Percentiles rank a stretch among this genome's conserved stretches.
Evolutionary conservation across 441 rosid species (phyloP).

Genomic region (Populus hybrid): DNA sequence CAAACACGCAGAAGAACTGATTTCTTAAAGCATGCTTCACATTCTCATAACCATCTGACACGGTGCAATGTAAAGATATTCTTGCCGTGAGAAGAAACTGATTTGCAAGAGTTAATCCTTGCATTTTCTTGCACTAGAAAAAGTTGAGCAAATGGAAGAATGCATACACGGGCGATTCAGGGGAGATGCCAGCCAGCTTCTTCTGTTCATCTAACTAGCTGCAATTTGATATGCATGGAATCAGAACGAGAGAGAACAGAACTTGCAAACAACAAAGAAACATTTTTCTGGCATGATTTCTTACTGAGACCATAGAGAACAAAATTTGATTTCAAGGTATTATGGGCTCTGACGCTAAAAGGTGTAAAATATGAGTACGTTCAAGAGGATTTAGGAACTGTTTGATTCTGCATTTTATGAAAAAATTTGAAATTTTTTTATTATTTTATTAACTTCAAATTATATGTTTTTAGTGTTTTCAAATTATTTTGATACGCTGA

Average conservation of each 20-base stretch:
- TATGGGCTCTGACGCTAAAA: neutral
- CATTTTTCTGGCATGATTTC: slow-evolving; percentile 14
- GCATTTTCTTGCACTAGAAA: neutral
- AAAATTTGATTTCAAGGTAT: slow-evolving; percentile 11
- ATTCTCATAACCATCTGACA: neutral
- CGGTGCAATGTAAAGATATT: neutral
- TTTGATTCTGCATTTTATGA: no score
- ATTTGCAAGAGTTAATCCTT: neutral
- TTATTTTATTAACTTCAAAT: no score
- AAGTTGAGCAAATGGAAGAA: neutral
- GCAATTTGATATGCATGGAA: slow-evolving; percentile 12
- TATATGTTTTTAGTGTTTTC: no score
- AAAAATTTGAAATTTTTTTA: no score
- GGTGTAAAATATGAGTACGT: neutral
- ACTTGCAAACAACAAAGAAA: neutral
- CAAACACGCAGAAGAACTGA: neutral
- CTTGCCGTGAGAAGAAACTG: neutral
- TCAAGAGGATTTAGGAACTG: neutral
- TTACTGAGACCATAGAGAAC: slow-evolving; percentile 78
- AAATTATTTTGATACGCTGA: no score
- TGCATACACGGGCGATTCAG: slow-evolving; percentile 86
- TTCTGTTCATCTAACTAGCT: slow-evolving; percentile 92
- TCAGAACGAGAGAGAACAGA: slow-evolving; percentile 1
- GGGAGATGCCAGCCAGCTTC: slow-evolving; percentile 65
- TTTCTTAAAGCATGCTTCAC: neutral